Base-by-base conservation (phyloP, 2,329 filamentous ascomycete species). In the Samsoniella hepiali region DNA sequence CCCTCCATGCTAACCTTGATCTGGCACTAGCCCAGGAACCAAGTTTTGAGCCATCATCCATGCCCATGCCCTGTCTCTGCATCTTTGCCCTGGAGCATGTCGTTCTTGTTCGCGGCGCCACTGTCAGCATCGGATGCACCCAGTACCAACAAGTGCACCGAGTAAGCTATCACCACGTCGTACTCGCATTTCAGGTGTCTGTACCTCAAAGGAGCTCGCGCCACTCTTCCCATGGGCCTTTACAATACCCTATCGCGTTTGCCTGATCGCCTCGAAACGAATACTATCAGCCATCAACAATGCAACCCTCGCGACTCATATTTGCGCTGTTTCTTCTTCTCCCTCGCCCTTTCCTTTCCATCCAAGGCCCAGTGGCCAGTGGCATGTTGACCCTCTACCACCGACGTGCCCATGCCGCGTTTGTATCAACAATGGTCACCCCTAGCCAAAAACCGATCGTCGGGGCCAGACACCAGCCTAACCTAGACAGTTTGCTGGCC, bases 1-100 rank as follows among this genome's bases (percentile, higher is more conserved):
- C 60, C 54, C 42, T 34, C 31, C 31, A 15, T 2, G 22, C 51
- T 62, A 62, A 34, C 44, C 51, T 42, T 32, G 22, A 50, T 50
- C 27, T 34, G 51, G 51, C 40, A 53, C 51, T 62, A 62, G 60
- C 32, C 51, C 60, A 62, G 60, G 60, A 56, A 62, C 60, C 60
- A 57, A 62, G 50, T 32, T 42, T 42, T 55, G 38, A 49, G 42
- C 57, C 57, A 17, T 5, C 55, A 29, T 29, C 56, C 22, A 50
- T 50, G 32, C n/a, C 45, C 42, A 38, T 57, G 8, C 49, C 10
- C 17, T 29, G 44, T 9, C n/a, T 47, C 6, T 29, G 44, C 44
- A 3, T 29, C 4, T 17, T 5, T 17, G 22, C 47, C 31, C 7
- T 1, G 3, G 34, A 38, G 32, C 17, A 38, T 3, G 32, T 32